A percentile compares a stretch with the other conserved stretches of the same genome.
Conservation (phyloP, 768 basidiomycete species). For the Leccinum broughii region DNA sequence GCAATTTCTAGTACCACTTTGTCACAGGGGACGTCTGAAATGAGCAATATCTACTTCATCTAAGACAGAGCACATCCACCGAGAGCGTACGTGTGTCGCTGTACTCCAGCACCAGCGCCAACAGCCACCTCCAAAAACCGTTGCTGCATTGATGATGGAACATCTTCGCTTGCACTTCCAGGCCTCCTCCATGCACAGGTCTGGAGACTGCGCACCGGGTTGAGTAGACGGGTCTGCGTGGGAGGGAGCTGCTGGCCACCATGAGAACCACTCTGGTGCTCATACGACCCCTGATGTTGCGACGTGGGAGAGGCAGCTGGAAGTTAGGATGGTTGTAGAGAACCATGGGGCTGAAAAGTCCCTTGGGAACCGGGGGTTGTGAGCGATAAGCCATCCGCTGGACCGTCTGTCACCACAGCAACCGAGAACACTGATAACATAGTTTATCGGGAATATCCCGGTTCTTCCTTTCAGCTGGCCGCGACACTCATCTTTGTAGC, state of each 20-base stretch:
- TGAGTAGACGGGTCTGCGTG: conserved; percentile 17
- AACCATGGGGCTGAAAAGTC: conserved; percentile 11
- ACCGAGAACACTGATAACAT: conserved; percentile 75
- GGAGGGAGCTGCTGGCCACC: background rate
- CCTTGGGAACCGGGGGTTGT: conserved; percentile 16
- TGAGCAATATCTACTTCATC: background rate
- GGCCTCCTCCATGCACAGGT: conserved; percentile 22
- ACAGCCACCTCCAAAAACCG: conserved; percentile 34
- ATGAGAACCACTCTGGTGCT: conserved; percentile 17
- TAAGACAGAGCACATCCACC: conserved; percentile 19
- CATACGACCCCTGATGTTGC: conserved; percentile 24
- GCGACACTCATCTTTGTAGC: conserved; percentile 96
- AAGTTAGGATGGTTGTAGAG: conserved; percentile 17
- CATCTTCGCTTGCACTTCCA: conserved; percentile 25
- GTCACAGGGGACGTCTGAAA: background rate
- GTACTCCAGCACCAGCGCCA: conserved; percentile 20
- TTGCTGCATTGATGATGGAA: conserved; percentile 16
- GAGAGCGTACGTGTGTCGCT: conserved; percentile 24
- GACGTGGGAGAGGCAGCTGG: conserved; percentile 1
- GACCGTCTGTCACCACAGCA: conserved; percentile 63
- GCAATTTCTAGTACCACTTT: background rate
- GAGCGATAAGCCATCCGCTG: conserved; percentile 11
- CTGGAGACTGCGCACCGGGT: conserved; percentile 15
- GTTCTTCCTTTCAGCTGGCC: conserved; percentile 88
- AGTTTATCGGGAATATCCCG: conserved; percentile 96